Evolutionary conservation across 164 flowering plant genomes (phyloP), one percentile per base, ranked within the genome.

Genomic region (Vitis rotundifolia): DNA sequence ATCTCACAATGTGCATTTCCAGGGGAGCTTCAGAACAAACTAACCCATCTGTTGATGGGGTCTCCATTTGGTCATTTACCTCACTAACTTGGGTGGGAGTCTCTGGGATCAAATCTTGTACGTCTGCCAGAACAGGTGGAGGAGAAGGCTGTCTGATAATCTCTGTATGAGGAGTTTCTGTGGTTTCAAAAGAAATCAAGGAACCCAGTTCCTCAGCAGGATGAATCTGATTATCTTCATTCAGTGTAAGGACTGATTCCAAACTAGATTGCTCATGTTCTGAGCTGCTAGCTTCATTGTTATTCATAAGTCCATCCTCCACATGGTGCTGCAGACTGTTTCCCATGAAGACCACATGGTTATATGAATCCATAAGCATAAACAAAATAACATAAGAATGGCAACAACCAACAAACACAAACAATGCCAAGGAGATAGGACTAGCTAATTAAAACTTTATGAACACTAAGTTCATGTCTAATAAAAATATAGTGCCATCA

Each of bases 81-180:
- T 83, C 89, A 55, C 74, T 11, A 55, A 74, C 87, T 66, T 84
- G 81, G 1, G 85, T 64, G 54, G 91, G 77, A 16, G 77, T 63
- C 8, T 68, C 78, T 31, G 90, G 88, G n/a, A 89, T 76, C 80
- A 95, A 73, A 85, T 93, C 97, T 75, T 88, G 90, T 49, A 95
- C 96, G 69, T 90, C 91, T 29, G 97, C 94, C 65, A 93, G 94
- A 61, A 93, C 89, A 80, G 99, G 89, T 15, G 98, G 98, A 73
- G 98, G 97, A 76, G 91, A 87, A 76, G 97, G 99, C 69, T 95
- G 97, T 78, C 90, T 87, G 49, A 85, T 73, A 70, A 93, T 75
- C 58, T 85, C 80, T 5, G 72, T 64, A 58, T 68, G 78, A 59
- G 83, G 77, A 54, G 67, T 73, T 72, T 89, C 91, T 66, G 74